These are phyloP conservation scores for Aspergillus indologenus DNA, from an alignment of 495 filamentous ascomycete genomes.

Conservation along the genomic window DNA sequence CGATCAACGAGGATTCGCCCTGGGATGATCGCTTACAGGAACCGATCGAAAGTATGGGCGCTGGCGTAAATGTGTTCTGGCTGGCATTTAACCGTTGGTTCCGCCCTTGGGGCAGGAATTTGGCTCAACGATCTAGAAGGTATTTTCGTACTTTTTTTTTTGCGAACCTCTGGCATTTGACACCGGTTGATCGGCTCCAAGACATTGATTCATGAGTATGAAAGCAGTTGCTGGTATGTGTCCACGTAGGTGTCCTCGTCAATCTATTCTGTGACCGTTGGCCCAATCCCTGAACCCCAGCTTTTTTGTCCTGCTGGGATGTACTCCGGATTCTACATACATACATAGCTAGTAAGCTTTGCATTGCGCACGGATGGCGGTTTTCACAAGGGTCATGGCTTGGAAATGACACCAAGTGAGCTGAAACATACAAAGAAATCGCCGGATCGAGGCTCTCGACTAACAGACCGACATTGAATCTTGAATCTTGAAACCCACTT, in stretches of 20 bases:
- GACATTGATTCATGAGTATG: not conserved
- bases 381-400: constrained; percentile 10
- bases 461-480: too few species aligned
- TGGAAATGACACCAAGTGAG: constrained; percentile 4
- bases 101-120: not conserved
- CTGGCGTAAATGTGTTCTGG: not conserved
- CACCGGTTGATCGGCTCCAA: not conserved
- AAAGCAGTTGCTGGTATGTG: constrained; percentile 8
- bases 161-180: not conserved
- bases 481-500: not conserved
- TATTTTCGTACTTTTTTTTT: not conserved
- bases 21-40: not conserved
- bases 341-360: constrained; percentile 18
- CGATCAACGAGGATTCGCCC: not conserved
- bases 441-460: too few species aligned
- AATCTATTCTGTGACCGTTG: not conserved
- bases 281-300: not conserved
- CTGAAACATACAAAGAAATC: not conserved
- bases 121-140: not conserved
- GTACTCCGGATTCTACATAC: constrained; percentile 4
- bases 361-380: constrained; percentile 22
- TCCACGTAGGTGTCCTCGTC: constrained; percentile 1
- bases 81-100: not conserved
- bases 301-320: not conserved
- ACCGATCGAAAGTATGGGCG: not conserved